phyloP scores from a whole-genome alignment of 768 basidiomycete genomes.

The Daedalea quercina region DNA sequence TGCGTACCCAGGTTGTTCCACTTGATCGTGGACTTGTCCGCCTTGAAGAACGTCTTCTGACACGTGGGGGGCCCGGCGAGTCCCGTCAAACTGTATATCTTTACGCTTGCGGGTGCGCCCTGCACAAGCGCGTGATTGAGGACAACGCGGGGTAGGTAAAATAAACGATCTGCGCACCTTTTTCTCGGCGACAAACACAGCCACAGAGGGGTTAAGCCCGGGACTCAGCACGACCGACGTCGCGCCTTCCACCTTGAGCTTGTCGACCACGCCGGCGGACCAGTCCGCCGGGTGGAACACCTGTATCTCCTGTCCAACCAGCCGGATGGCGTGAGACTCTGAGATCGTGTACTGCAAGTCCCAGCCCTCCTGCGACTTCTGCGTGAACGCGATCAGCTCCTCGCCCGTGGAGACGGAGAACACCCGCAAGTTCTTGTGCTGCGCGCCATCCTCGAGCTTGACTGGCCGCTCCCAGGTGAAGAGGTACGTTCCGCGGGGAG shows the following conservation, averaged over 20 bases:
- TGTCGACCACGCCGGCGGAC: constrained; percentile 74
- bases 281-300: constrained; percentile 78
- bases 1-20: constrained; percentile 96
- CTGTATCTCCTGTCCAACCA: constrained; percentile 78
- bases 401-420: constrained; percentile 84
- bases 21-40: constrained; percentile 87
- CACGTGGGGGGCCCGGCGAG: constrained; percentile 64
- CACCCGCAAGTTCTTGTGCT: constrained; percentile 91
- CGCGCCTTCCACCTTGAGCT: constrained; percentile 80
- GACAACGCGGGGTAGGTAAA: not conserved
- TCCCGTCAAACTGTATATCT: constrained; percentile 69
- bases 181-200: constrained; percentile 90
- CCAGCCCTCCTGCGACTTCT: constrained; percentile 92
- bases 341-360: constrained; percentile 87
- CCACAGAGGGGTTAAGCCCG: constrained; percentile 82
- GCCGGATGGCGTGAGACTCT: constrained; percentile 78
- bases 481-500: constrained; percentile 87
- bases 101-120: constrained; percentile 86
- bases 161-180: constrained; percentile 44
- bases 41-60: constrained; percentile 93
- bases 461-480: constrained; percentile 95
- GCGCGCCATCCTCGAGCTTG: constrained; percentile 84
- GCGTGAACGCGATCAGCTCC: constrained; percentile 80
- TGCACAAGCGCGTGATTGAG: constrained; percentile 19
- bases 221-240: constrained; percentile 72